Evolutionary conservation across 306 rosid genomes (phyloP).

Genomic region (Cajanus cajan): DNA sequence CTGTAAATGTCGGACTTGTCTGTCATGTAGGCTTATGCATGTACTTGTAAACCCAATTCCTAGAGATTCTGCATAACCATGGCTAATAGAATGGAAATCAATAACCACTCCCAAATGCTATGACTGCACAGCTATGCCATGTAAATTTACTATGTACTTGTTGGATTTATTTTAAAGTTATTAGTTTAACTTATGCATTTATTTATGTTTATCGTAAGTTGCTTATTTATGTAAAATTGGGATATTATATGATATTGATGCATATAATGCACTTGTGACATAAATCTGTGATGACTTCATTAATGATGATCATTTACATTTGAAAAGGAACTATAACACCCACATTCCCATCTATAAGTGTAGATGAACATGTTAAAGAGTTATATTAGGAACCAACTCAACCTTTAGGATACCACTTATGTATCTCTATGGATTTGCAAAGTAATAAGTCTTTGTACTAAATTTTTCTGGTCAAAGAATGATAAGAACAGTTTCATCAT

Average conservation of each 20-base stretch:
- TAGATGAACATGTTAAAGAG: not conserved
- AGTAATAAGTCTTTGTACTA: not conserved
- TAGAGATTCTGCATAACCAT: not conserved
- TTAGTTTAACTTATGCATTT: not conserved
- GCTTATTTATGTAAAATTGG: not conserved
- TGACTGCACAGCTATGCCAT: not conserved
- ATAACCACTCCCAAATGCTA: not conserved
- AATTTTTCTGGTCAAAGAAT: constrained; percentile 5
- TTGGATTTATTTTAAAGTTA: not conserved
- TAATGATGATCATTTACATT: not conserved
- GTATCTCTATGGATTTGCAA: constrained; percentile 2
- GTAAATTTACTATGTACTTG: not conserved
- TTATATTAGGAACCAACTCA: not conserved
- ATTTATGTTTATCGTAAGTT: constrained; percentile 5
- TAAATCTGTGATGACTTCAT: not conserved
- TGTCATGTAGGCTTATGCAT: not conserved
- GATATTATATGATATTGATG: not conserved
- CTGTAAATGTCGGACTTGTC: not conserved
- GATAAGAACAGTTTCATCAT: not conserved
- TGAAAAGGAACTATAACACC: not conserved
- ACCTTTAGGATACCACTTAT: not conserved
- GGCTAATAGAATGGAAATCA: not conserved
- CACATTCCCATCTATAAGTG: not conserved
- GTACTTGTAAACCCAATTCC: not conserved
- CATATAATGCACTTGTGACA: not conserved